These are phyloP conservation scores for Chenopodium formosanum DNA, from an alignment of 148 eudicot genomes.

Conservation along the genomic window DNA sequence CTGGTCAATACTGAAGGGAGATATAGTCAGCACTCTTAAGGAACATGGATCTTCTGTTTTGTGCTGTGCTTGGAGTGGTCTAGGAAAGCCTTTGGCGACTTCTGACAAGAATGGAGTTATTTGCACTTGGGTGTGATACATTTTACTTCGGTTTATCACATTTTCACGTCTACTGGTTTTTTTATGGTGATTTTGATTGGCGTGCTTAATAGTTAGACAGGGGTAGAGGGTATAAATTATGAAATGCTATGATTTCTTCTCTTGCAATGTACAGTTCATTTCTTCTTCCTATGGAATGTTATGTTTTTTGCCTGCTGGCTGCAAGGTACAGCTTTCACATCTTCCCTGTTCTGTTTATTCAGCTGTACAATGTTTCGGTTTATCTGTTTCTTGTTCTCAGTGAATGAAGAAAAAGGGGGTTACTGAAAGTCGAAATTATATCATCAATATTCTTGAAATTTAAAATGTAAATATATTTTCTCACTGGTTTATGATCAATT, in stretches of 20 bases:
- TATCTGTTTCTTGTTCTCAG: too few species aligned
- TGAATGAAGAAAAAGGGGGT: too few species aligned
- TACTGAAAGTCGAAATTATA: too few species aligned
- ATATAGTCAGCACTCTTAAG: constrained; percentile 69
- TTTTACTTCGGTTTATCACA: neutral
- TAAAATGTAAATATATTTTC: too few species aligned
- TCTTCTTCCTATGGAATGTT: neutral
- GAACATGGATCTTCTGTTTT: constrained; percentile 74
- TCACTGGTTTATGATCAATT: too few species aligned
- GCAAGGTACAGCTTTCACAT: too few species aligned
- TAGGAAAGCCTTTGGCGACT: constrained; percentile 80
- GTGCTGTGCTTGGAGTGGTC: constrained; percentile 83
- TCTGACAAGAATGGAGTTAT: constrained; percentile 78
- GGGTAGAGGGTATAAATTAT: neutral
- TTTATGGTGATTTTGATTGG: neutral
- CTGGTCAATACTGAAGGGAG: constrained; percentile 70
- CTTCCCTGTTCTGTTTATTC: too few species aligned
- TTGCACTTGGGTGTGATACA: constrained; percentile 68
- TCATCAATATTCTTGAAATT: too few species aligned
- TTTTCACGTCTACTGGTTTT: neutral
- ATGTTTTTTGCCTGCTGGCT: neutral
- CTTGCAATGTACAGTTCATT: constrained; percentile 25
- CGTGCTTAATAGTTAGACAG: neutral
- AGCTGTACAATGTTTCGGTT: too few species aligned
- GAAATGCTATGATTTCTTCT: constrained; percentile 5